Evolutionary conservation across 768 basidiomycete genomes (phyloP), one percentile per base, ranked within the genome.

Genomic region (Mycena sanguinolenta): DNA sequence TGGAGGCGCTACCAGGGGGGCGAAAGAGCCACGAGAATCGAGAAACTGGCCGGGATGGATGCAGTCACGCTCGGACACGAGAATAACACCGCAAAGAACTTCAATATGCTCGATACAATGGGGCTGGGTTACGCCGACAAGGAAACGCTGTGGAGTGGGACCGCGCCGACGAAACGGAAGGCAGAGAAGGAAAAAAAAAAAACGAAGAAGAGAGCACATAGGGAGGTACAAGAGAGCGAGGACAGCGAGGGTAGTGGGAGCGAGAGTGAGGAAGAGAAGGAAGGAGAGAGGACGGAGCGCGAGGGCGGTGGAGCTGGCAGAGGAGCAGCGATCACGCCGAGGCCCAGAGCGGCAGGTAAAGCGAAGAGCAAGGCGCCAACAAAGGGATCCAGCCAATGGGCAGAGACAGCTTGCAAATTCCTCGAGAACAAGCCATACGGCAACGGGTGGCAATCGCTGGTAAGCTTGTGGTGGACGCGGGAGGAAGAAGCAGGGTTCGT

Each of bases 111-210:
- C 38, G 30, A 55, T 32, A 16, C 9, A 4, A 19, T 55, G 38
- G 53, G 53, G 4, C 53, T 64, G 25, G 63, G 63, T 2, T 52
- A 64, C 21, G 27, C 63, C 2, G 6, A 54, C 38, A 64, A 54
- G 19, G 63, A 64, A 32, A 64, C 63, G 8, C 32, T 64, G 53
- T 64, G 63, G 63, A 53, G 63, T 1, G 63, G 63, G 8, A 21
- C 63, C 2, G 39, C 23, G 16, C 27, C 53, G 13, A 36, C 63
- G 4, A 17, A 30, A 19, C 39, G 39, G 7, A 38, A 38, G 14
- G 23, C n/a, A 13, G 4, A 10, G 25, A 54, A 55, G 53, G 54
- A 32, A 57, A 9, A 13, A 34, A 21, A n/a, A 32, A 46, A 36
- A 21, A 23, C 4, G 44, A 39, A 25, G 39, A 44, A 19, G 36